Evolutionary conservation across 1,284 basidiomycete species (phyloP), one percentile per base, ranked within the genome.

Genomic region (Irpex lacteus): DNA sequence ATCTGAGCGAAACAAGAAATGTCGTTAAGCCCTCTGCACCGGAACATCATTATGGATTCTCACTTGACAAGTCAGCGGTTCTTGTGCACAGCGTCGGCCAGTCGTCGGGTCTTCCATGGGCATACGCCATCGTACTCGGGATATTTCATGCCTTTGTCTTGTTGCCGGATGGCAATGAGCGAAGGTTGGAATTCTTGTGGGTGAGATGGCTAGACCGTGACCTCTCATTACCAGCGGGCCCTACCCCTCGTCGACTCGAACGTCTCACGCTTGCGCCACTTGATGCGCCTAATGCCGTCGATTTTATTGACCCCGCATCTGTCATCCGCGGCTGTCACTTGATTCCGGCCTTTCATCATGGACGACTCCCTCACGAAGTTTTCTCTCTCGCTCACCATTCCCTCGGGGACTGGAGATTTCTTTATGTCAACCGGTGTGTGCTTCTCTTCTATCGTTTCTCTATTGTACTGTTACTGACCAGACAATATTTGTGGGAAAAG

Each of bases 351-450:
- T 44, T 44, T 44, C 40, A 44, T n/a, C n/a, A 44, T n/a, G 40
- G 40, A 11, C 40, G 1, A 2, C 8, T n/a, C 8, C 40, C 40
- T 32, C 32, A 32, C 32, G 32, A 32, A 32, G 32, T 32, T 32
- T 32, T 32, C 32, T 32, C 32, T 32, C 70, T 81, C 57, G 77
- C 77, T 1, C 32, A 32, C 32, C 32, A 32, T 32, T 32, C 32
- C 32, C 32, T 32, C 32, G 32, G 32, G 32, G 32, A 32, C 32
- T 32, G 32, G 32, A 32, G 32, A 32, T 32, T 32, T 32, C 32
- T 32, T 32, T 32, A 32, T 32, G 32, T 32, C 32, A 32, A 32
- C 32, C 32, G 32, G 32, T 32, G 32, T 32, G 32, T 32, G 32
- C 32, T 32, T 32, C 32, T 32, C 32, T 32, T 32, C 32, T 32